A percentile compares a stretch with the other conserved stretches of the same genome.
These are phyloP conservation scores for Lepidium aucheri DNA, from an alignment of 345 rosid genomes.

Conservation along the genomic window DNA sequence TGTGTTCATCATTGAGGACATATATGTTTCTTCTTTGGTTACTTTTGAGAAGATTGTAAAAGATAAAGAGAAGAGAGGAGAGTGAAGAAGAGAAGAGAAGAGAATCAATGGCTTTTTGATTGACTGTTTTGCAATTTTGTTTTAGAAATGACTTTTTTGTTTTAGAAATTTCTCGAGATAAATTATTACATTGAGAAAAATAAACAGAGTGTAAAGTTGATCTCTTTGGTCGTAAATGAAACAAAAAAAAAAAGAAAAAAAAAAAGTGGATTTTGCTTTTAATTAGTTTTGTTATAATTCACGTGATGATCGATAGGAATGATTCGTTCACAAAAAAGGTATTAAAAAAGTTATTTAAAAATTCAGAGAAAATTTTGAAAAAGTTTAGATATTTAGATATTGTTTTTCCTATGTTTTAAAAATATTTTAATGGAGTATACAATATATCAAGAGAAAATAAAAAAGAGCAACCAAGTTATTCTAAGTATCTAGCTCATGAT, in stretches of 20 bases:
- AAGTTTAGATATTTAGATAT: not conserved
- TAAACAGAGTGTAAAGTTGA: slow-evolving; percentile 19
- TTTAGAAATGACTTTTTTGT: slow-evolving; percentile 6
- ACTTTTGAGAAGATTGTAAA: not conserved
- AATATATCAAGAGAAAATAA: too few species aligned
- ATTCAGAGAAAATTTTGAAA: not conserved
- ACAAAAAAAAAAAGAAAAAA: too few species aligned
- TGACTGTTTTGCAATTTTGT: too few species aligned
- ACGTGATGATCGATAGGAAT: slow-evolving; percentile 21
- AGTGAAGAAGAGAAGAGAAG: slow-evolving; percentile 1
- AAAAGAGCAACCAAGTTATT: too few species aligned
- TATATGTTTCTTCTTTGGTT: not conserved
- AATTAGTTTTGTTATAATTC: not conserved
- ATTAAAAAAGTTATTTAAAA: not conserved
- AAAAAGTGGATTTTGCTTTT: slow-evolving; percentile 15
- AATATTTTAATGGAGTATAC: too few species aligned
- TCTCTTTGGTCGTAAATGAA: slow-evolving; percentile 17
- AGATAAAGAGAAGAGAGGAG: not conserved
- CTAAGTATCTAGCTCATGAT: too few species aligned
- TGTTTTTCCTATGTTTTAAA: too few species aligned
- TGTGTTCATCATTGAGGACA: slow-evolving; percentile 13
- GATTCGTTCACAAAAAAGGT: slow-evolving; percentile 3
- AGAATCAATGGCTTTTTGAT: slow-evolving; percentile 3
- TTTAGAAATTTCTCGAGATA: not conserved
- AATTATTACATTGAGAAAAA: slow-evolving; percentile 21